These are phyloP conservation scores for Aspergillus biplanus DNA, from an alignment of 495 filamentous ascomycete species.

Conservation along the genomic window DNA sequence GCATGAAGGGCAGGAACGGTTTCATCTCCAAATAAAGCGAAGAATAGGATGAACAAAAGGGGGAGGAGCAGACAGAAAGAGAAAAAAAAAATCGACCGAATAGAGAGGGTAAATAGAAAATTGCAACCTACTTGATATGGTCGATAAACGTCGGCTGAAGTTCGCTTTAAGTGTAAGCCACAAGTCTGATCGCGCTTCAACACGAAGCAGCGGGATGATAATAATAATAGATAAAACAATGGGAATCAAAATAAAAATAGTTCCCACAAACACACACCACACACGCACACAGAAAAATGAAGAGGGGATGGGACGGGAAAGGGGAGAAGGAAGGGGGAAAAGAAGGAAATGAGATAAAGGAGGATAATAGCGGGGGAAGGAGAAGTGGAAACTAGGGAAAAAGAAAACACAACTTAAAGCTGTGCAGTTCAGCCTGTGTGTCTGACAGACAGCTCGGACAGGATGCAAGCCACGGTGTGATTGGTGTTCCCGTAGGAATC, in stretches of 20 bases:
- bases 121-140: constrained; percentile 55
- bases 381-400: constrained; percentile 17
- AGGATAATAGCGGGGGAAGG: constrained; percentile 31
- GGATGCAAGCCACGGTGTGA: constrained; percentile 24
- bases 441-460: constrained; percentile 25
- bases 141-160: constrained; percentile 58
- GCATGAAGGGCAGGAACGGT: background rate
- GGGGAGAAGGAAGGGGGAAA: constrained; percentile 21
- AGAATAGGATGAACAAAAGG: constrained; percentile 9
- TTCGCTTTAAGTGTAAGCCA: constrained; percentile 29
- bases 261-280: constrained; percentile 6
- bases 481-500: constrained; percentile 29
- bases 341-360: constrained; percentile 25
- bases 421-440: constrained; percentile 18
- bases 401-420: constrained; percentile 22
- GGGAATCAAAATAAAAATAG: constrained; percentile 19
- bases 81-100: constrained; percentile 12
- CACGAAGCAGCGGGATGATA: constrained; percentile 20
- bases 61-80: constrained; percentile 15
- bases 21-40: background rate
- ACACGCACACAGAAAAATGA: constrained; percentile 17
- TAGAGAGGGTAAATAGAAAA: constrained; percentile 18
- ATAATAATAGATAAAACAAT: constrained; percentile 25
- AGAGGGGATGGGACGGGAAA: constrained; percentile 12
- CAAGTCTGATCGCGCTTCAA: constrained; percentile 18